Conservation (phyloP, 176 grass and related monocot species). For the Canna indica region DNA sequence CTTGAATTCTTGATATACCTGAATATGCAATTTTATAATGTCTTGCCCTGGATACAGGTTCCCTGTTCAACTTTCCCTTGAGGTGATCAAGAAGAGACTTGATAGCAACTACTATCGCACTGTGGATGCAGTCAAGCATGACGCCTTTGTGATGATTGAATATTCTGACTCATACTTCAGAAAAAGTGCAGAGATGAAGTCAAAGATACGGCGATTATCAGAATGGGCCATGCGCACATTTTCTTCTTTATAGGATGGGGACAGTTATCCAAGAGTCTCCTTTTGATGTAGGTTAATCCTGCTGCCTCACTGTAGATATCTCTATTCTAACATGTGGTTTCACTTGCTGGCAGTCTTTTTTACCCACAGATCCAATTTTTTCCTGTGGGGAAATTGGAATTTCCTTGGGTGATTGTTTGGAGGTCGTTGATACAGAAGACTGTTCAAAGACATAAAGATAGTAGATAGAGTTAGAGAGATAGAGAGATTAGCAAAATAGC, state of each 20-base stretch:
- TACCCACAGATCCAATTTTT: slow-evolving; percentile 12
- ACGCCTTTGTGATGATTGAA: slow-evolving; percentile 58
- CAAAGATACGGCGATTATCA: slow-evolving; percentile 41
- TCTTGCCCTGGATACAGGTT: slow-evolving; percentile 36
- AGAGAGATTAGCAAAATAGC: not conserved
- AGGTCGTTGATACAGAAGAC: not conserved
- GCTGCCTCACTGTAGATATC: slow-evolving; percentile 13
- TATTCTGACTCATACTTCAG: slow-evolving; percentile 60
- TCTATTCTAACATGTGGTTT: slow-evolving; percentile 20
- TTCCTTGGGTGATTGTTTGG: not conserved
- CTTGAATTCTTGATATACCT: not conserved
- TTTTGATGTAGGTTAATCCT: not conserved
- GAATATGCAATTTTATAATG: not conserved
- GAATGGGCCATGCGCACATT: slow-evolving; percentile 46
- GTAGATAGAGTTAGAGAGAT: not conserved
- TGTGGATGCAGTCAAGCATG: slow-evolving; percentile 63
- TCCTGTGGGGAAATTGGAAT: not conserved
- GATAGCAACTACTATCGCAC: slow-evolving; percentile 74
- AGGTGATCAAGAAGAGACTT: slow-evolving; percentile 77
- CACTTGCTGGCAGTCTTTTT: slow-evolving; percentile 3
- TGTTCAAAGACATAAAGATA: not conserved
- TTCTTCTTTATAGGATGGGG: slow-evolving; percentile 29
- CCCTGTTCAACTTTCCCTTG: slow-evolving; percentile 72
- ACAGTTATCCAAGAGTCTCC: slow-evolving; percentile 6
- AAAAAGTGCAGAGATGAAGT: slow-evolving; percentile 49